Base-by-base conservation (phyloP, 108 stramenopile genomes). In the Hondaea fermentalgiana region DNA sequence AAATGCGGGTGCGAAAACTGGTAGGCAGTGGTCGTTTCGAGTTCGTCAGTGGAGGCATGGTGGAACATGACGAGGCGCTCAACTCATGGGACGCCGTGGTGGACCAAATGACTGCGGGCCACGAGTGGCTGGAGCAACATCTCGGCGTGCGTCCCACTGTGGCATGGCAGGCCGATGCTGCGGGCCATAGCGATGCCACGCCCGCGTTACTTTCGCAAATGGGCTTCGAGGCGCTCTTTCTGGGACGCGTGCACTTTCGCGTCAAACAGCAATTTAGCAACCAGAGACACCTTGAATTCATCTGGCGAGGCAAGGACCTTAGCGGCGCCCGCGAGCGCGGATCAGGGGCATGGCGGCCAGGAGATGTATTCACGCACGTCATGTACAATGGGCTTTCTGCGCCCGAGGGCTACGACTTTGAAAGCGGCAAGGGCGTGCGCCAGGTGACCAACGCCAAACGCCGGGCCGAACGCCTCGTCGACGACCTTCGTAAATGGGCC, bases 361-460 rank as follows among this genome's bases (percentile, higher is more conserved):
- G 76, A 43, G 76, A 83, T 23, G 51, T 83, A 6, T 83, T 83
- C 76, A 83, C 76, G 10, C 76, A 83, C 28, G 23, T 83, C 25
- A 47, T 83, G 76, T 83, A 83, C 76, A 47, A 83, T 47, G 76
- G 76, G 0, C 49, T 83, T 35, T 43, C 23, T 19, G 76, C 76
- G 10, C 76, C 76, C 49, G 76, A 83, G 49, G 76, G 76, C 6
- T 83, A 53, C 51, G 76, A 83, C 4, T 83, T 83, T 83, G 76
- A 83, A 53, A 83, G 76, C 76, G 76, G 76, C 23, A 83, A 83
- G 76, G 76, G 76, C 25, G 76, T 83, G 51, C 6, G 76, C 12
- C 76, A 83, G 76, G 76, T 83, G 0, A 83, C 76, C 10, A 83
- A 83, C 76, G 49, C 76, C 0, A 83, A 83, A 28, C 45, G 76